These are phyloP conservation scores for Hemileia vastatrix DNA, from an alignment of 1,284 basidiomycete genomes.

Conservation along the genomic window DNA sequence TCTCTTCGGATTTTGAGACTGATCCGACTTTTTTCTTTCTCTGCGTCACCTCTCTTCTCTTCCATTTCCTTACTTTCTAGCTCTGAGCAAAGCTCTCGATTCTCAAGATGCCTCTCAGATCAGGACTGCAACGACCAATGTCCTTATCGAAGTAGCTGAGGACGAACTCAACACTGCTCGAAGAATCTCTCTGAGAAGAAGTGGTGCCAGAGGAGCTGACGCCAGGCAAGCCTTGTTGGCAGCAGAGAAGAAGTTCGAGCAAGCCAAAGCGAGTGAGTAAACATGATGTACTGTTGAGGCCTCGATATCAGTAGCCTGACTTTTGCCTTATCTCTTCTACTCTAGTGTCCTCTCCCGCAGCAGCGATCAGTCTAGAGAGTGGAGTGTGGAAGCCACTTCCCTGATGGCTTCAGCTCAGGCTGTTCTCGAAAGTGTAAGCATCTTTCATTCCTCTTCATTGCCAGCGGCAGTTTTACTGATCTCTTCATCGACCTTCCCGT, in stretches of 20 bases:
- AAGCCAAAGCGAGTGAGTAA: conserved; percentile 31
- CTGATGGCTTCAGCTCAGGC: no score
- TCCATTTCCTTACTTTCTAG: conserved; percentile 10
- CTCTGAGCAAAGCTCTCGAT: conserved; percentile 41
- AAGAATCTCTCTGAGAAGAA: conserved; percentile 53
- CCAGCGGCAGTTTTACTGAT: no score
- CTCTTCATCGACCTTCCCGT: no score
- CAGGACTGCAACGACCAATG: conserved; percentile 30
- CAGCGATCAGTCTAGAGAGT: no score
- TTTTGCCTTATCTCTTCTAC: no score
- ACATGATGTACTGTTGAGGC: no score
- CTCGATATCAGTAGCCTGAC: no score
- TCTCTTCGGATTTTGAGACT: neutral
- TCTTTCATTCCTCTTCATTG: no score
- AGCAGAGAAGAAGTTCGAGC: conserved; percentile 49
- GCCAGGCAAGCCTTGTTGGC: conserved; percentile 54
- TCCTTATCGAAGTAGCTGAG: conserved; percentile 40
- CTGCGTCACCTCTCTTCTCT: neutral
- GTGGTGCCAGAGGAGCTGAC: conserved; percentile 55
- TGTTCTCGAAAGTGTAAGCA: no score
- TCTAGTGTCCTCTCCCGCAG: no score
- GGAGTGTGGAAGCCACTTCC: no score
- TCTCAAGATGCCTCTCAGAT: conserved; percentile 28
- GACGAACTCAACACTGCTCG: conserved; percentile 50
- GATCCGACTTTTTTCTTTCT: neutral